Evolutionary conservation across 805 yeast genomes (phyloP), one percentile per base, ranked within the genome.

Genomic region (Cyberlindnera misumaiensis): DNA sequence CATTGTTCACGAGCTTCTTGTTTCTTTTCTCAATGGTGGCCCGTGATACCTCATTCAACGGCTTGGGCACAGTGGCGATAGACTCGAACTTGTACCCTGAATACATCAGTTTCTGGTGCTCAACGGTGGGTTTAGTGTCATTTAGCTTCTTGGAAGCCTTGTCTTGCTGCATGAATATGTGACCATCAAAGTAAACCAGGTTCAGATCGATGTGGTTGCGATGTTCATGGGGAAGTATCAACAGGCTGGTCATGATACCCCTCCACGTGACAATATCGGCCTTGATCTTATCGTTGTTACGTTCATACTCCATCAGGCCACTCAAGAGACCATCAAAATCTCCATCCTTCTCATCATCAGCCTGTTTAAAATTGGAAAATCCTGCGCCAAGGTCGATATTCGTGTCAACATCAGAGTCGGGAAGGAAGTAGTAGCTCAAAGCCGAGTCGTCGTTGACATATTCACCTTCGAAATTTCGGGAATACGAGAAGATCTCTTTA

Each of bases 61-160:
- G 95, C 51, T 75, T 73, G 0, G 80, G 69, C 20, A 89, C 59
- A 1, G 96, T 86, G 0, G 88, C 75, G 16, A 87, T 49, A 3
- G 77, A 67, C 60, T 93, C 97, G 58, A 93, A 93, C 55, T 88
- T 90, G 62, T 84, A 87, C 0, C 96, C 93, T 17, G 80, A 67
- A 50, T 68, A 84, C 53, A 70, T 72, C 41, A 76, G 64, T 40
- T 64, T 56, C 40, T 71, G 63, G 10, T 59, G 58, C 13, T 49
- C 51, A 43, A 42, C 56, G 47, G 48, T 32, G 8, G 50, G 54
- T 25, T 39, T 38, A 39, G 52, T 17, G 56, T 52, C 29, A 40
- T 55, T 32, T 53, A 50, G 54, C 51, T 55, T 54, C 33, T 51
- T 36, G 33, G 49, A 34, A 11, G 41, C 29, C 34, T 51, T 53